Percentiles rank a stretch among this genome's conserved stretches.
These are phyloP conservation scores for Vishniacozyma victoriae DNA, from an alignment of 768 basidiomycete species.

Conservation along the genomic window DNA sequence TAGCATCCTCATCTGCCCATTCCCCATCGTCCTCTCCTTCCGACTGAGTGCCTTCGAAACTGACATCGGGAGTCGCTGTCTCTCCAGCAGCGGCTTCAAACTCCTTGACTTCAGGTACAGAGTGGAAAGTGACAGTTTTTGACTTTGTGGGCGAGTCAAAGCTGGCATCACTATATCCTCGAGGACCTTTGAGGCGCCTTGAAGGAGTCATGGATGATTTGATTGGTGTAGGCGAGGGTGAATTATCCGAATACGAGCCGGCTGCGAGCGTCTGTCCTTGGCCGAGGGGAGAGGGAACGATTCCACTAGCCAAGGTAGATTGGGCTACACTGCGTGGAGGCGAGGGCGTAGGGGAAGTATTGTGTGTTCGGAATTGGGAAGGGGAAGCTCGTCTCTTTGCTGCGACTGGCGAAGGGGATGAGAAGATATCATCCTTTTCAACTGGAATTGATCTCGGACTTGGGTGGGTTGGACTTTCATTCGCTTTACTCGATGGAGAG, in stretches of 20 bases:
- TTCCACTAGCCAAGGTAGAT: background rate
- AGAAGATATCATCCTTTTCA: conserved; percentile 27
- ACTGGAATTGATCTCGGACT: conserved; percentile 25
- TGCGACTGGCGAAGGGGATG: conserved; percentile 33
- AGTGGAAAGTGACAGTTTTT: conserved; percentile 45
- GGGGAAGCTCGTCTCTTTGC: conserved; percentile 22
- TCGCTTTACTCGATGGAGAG: conserved; percentile 5
- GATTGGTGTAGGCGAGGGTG: conserved; percentile 27
- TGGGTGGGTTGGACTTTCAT: conserved; percentile 13
- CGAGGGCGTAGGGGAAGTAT: conserved; percentile 20
- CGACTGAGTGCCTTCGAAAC: conserved; percentile 24
- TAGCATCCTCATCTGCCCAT: conserved; percentile 19
- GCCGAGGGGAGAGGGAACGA: conserved; percentile 23
- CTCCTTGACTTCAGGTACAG: conserved; percentile 45
- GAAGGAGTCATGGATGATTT: conserved; percentile 44
- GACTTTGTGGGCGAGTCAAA: conserved; percentile 26
- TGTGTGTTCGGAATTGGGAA: conserved; percentile 2
- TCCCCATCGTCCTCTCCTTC: conserved; percentile 31
- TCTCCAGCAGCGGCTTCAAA: conserved; percentile 38
- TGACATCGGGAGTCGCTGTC: conserved; percentile 32
- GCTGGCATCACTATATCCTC: conserved; percentile 5
- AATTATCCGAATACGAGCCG: conserved; percentile 1
- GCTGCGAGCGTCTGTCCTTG: background rate
- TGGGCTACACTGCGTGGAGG: conserved; percentile 17
- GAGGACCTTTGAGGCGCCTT: conserved; percentile 35